Evolutionary conservation across 2,329 filamentous ascomycete species (phyloP).

Genomic region (Epichloe scottii): DNA sequence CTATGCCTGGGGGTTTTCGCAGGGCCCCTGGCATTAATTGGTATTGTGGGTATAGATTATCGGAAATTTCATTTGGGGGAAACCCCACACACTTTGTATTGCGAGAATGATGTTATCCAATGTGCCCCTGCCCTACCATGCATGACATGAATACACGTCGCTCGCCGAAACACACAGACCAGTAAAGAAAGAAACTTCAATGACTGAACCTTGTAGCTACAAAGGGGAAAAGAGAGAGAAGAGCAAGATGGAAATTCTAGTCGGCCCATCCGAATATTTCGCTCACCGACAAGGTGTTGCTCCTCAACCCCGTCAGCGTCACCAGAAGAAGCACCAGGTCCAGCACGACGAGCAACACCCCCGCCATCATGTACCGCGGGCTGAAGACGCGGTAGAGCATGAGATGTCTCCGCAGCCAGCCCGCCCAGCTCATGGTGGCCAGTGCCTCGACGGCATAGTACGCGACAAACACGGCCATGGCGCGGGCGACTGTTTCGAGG

Average conservation of each 20-base stretch:
- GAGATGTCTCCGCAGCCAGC: slow-evolving; percentile 74
- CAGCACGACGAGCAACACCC: slow-evolving; percentile 57
- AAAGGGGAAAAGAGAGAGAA: too few species aligned
- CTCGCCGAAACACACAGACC: too few species aligned
- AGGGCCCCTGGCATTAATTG: too few species aligned
- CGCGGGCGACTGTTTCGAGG: slow-evolving; percentile 57
- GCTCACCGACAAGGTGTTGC: slow-evolving; percentile 64
- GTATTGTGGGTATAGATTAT: too few species aligned
- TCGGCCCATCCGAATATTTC: slow-evolving; percentile 80
- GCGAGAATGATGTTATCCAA: too few species aligned
- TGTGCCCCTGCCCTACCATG: too few species aligned
- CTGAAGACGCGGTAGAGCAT: slow-evolving; percentile 95
- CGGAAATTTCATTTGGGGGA: too few species aligned
- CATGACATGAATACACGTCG: too few species aligned
- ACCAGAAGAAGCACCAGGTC: slow-evolving; percentile 63
- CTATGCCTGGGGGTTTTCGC: background rate
- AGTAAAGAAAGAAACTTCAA: too few species aligned
- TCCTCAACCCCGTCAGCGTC: slow-evolving; percentile 60
- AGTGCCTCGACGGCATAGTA: slow-evolving; percentile 77
- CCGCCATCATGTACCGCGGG: slow-evolving; percentile 80
- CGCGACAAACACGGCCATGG: slow-evolving; percentile 60
- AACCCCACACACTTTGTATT: too few species aligned
- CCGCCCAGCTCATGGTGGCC: slow-evolving; percentile 83
- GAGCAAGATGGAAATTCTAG: slow-evolving; percentile 11
- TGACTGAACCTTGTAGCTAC: background rate